Evolutionary conservation across 257 asterid species (phyloP).

Genomic region (Knoxia roxburghii): DNA sequence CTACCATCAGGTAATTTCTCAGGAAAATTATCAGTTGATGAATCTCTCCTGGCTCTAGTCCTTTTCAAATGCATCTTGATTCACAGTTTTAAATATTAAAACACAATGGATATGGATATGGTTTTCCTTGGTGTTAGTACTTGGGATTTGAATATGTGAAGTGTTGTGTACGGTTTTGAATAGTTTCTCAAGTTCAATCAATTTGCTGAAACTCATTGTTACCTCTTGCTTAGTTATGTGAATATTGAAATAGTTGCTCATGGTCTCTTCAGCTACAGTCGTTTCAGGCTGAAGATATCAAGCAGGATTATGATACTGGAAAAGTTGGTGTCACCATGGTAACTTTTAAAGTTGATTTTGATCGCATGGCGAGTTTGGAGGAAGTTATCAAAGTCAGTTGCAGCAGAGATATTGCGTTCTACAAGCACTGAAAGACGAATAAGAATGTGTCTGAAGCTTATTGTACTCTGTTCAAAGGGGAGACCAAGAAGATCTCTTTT

Average conservation of each 20-base stretch:
- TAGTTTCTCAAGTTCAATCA: neutral
- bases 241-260: neutral
- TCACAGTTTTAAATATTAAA: neutral
- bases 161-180: neutral
- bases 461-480: neutral
- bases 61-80: neutral
- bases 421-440: conserved; percentile 32
- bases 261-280: conserved; percentile 64
- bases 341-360: conserved; percentile 83
- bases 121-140: neutral
- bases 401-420: conserved; percentile 75
- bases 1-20: conserved; percentile 72
- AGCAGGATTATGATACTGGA: conserved; percentile 92
- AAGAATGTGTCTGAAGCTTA: neutral
- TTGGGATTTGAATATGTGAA: neutral
- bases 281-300: conserved; percentile 80
- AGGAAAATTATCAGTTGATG: neutral
- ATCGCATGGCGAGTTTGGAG: conserved; percentile 60
- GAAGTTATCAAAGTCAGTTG: conserved; percentile 74
- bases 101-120: no score
- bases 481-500: neutral
- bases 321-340: conserved; percentile 71
- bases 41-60: neutral
- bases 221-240: neutral
- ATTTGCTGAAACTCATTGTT: neutral